These are phyloP conservation scores for Wickerhamomyces strasburgensis DNA, from an alignment of 805 yeast genomes.

Conservation along the genomic window DNA sequence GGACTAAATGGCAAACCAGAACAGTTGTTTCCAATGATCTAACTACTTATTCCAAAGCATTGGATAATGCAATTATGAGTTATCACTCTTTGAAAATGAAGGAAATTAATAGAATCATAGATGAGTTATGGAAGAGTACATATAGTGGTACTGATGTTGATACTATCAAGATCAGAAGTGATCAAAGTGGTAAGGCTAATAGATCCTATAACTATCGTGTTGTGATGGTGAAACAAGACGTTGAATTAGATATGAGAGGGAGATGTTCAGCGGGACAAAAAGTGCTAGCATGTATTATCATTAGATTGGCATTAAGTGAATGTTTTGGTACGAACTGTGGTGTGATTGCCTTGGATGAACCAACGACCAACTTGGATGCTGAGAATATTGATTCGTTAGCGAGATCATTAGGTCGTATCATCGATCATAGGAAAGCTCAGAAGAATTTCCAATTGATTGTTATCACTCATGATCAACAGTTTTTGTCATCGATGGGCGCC, in stretches of 20 bases:
- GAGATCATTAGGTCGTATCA: constrained; percentile 66
- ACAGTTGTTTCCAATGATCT: constrained; percentile 76
- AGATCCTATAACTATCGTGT: constrained; percentile 82
- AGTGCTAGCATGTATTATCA: constrained; percentile 86
- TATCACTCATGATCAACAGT: constrained; percentile 94
- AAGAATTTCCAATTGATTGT: constrained; percentile 90
- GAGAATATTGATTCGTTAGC: constrained; percentile 90
- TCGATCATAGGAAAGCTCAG: constrained; percentile 69
- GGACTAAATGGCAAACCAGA: constrained; percentile 73
- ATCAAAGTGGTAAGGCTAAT: constrained; percentile 40
- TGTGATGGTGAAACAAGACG: constrained; percentile 89
- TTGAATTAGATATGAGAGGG: constrained; percentile 96
- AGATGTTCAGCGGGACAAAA: constrained; percentile 98
- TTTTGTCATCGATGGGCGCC: constrained; percentile 80
- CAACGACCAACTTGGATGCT: constrained; percentile 90
- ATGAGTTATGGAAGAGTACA: constrained; percentile 90
- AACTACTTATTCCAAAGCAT: constrained; percentile 72
- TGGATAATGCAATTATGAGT: constrained; percentile 91
- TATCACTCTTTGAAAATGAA: constrained; percentile 89
- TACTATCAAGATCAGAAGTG: constrained; percentile 80
- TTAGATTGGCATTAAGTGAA: constrained; percentile 88
- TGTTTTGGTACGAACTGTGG: constrained; percentile 95
- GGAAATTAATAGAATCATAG: constrained; percentile 81
- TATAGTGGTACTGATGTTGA: constrained; percentile 96
- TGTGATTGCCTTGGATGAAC: constrained; percentile 94